These are phyloP conservation scores for Gaeumannomyces sp. DNA, from an alignment of 2,329 filamentous ascomycete genomes.

Conservation along the genomic window DNA sequence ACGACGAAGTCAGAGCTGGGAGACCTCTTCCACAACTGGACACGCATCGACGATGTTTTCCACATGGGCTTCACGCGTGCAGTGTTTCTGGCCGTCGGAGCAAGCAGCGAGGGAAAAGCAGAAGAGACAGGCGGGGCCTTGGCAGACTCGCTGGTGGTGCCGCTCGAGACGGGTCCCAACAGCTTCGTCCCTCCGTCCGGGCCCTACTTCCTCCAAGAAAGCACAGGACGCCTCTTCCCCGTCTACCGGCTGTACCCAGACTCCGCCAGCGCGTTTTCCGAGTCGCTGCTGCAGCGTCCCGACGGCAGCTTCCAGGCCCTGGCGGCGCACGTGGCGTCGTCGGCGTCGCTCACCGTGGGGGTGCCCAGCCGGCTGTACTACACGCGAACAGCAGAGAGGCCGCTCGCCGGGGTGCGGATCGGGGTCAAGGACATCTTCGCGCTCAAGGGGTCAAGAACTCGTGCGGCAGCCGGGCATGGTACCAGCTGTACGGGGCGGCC, in stretches of 20 bases:
- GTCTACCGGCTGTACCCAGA: slow-evolving; percentile 31
- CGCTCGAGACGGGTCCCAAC: slow-evolving; percentile 14
- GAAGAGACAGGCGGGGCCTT: slow-evolving; percentile 15
- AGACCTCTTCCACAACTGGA: slow-evolving; percentile 26
- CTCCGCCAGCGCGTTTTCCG: slow-evolving; percentile 26
- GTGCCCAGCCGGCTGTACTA: slow-evolving; percentile 58
- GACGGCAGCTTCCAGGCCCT: slow-evolving; percentile 26
- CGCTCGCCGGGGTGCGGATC: slow-evolving; percentile 53
- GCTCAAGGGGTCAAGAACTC: slow-evolving; percentile 39
- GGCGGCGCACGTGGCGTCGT: slow-evolving; percentile 24
- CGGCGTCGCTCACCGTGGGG: slow-evolving; percentile 27
- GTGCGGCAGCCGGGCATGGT: slow-evolving; percentile 54
- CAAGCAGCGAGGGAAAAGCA: too few species aligned
- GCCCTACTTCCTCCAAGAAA: slow-evolving; percentile 30
- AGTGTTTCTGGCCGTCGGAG: slow-evolving; percentile 18
- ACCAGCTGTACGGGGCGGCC: slow-evolving; percentile 43
- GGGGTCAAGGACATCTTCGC: slow-evolving; percentile 58
- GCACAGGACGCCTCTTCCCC: slow-evolving; percentile 26
- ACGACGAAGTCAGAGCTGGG: slow-evolving; percentile 18
- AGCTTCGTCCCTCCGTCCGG: slow-evolving; percentile 20
- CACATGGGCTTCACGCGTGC: slow-evolving; percentile 19
- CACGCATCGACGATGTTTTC: slow-evolving; percentile 23
- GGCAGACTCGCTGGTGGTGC: slow-evolving; percentile 15
- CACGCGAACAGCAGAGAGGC: slow-evolving; percentile 44
- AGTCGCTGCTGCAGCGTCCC: slow-evolving; percentile 25